These are phyloP conservation scores for Ceratobasidium sp. DNA, from an alignment of 1,284 basidiomycete species.

Conservation along the genomic window DNA sequence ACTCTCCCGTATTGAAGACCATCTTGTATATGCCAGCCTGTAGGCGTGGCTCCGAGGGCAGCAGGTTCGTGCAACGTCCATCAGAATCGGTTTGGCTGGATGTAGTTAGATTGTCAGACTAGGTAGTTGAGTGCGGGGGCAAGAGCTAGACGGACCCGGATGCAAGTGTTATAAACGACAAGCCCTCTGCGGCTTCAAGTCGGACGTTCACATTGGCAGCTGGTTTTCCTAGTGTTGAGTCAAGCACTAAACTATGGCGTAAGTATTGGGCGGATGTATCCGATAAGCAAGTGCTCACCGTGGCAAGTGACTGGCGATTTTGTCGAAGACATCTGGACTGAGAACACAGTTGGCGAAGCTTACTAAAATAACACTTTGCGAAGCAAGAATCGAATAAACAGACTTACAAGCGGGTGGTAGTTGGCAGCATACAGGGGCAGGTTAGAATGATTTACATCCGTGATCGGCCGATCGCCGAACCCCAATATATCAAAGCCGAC, in stretches of 20 bases:
- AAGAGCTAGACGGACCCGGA: conserved; percentile 65
- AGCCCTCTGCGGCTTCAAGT: conserved; percentile 59
- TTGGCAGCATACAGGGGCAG: neutral
- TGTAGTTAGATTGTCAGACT: conserved; percentile 22
- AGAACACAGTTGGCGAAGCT: neutral
- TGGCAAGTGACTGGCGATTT: conserved; percentile 90
- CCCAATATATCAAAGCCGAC: too few species aligned
- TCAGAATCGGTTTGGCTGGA: conserved; percentile 81
- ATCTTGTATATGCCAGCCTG: conserved; percentile 82
- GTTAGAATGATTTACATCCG: neutral
- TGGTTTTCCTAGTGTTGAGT: conserved; percentile 85
- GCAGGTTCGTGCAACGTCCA: conserved; percentile 82
- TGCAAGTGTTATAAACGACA: conserved; percentile 68
- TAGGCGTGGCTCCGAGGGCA: conserved; percentile 64
- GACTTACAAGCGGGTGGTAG: conserved; percentile 2
- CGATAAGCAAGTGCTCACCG: conserved; percentile 61
- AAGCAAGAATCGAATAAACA: neutral
- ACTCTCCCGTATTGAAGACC: conserved; percentile 84
- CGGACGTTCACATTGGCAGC: conserved; percentile 75
- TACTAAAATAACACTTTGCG: neutral
- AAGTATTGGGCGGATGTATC: conserved; percentile 1
- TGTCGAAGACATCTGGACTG: conserved; percentile 9
- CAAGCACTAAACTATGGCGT: conserved; percentile 72
- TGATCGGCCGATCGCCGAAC: too few species aligned
- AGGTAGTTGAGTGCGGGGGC: conserved; percentile 31